Conservation (phyloP, 352 stramenopile genomes). For the Globisporangium megalacanthum region DNA sequence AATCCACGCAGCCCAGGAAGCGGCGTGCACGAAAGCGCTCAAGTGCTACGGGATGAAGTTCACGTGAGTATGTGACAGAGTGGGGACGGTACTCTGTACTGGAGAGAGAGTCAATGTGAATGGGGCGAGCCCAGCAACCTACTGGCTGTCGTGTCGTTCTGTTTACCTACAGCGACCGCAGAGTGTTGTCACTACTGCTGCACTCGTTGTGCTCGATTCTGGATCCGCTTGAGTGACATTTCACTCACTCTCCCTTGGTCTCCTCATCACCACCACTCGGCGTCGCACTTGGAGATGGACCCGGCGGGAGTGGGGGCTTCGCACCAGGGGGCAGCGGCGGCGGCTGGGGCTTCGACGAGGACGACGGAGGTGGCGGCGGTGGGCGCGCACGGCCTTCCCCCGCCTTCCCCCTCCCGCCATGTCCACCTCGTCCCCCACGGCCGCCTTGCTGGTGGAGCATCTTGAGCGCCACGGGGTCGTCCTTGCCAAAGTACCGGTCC, state of each 20-base stretch:
- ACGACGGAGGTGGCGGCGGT: constrained; percentile 19
- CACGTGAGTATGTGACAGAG: constrained; percentile 18
- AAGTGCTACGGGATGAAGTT: constrained; percentile 59
- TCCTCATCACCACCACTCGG: constrained; percentile 26
- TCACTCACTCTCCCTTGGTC: constrained; percentile 11
- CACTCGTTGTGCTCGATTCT: too few species aligned
- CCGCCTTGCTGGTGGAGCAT: constrained; percentile 52
- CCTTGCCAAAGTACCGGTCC: constrained; percentile 92
- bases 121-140: too few species aligned
- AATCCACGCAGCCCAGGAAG: constrained; percentile 64
- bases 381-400: constrained; percentile 21
- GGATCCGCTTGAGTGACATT: neutral
- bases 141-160: too few species aligned
- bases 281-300: constrained; percentile 31
- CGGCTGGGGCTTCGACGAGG: constrained; percentile 39
- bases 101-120: too few species aligned
- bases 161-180: neutral
- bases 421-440: constrained; percentile 13
- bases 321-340: constrained; percentile 43
- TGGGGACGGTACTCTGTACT: neutral
- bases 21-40: constrained; percentile 57
- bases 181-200: neutral
- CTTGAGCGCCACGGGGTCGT: constrained; percentile 90
- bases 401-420: constrained; percentile 23
- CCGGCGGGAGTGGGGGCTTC: constrained; percentile 61